Percentiles rank a stretch among this genome's conserved stretches.
phyloP scores from a whole-genome alignment of 306 rosid genomes.

The Begonia loranthoides region DNA sequence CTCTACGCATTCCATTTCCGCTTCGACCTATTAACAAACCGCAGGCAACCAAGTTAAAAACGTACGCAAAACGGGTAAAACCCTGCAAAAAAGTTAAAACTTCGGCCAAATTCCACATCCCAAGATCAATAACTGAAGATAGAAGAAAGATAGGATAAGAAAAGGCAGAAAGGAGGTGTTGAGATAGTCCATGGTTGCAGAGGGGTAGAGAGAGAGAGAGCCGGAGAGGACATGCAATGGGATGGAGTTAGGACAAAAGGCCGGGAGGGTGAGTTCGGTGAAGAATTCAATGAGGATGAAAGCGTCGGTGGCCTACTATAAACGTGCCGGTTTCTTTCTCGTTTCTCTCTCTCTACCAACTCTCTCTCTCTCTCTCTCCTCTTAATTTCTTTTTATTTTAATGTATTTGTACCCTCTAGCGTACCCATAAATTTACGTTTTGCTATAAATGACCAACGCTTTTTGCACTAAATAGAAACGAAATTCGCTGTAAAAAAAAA shows the following conservation, averaged over 20 bases:
- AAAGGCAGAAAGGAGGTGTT: not conserved
- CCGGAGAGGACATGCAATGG: constrained; percentile 9
- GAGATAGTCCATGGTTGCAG: constrained; percentile 1
- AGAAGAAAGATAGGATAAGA: not conserved
- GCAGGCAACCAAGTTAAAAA: not conserved
- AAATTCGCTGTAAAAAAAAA: no score
- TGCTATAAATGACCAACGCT: no score
- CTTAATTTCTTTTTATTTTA: no score
- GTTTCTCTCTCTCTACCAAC: no score
- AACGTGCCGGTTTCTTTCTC: constrained; percentile 30
- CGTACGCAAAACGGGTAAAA: not conserved
- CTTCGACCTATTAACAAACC: constrained; percentile 17
- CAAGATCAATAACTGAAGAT: constrained; percentile 7
- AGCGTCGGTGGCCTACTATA: constrained; percentile 35
- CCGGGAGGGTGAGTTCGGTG: constrained; percentile 62
- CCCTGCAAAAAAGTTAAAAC: not conserved
- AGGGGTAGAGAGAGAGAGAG: not conserved
- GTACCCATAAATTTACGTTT: no score
- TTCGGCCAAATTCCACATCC: not conserved
- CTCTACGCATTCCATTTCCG: constrained; percentile 65
- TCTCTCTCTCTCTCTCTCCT: not conserved
- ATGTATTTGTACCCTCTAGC: no score
- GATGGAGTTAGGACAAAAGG: constrained; percentile 32
- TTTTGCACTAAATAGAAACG: no score
- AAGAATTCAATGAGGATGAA: constrained; percentile 72